These are phyloP conservation scores for Alectoria sarmentosa DNA, from an alignment of 495 filamentous ascomycete genomes.

Conservation along the genomic window DNA sequence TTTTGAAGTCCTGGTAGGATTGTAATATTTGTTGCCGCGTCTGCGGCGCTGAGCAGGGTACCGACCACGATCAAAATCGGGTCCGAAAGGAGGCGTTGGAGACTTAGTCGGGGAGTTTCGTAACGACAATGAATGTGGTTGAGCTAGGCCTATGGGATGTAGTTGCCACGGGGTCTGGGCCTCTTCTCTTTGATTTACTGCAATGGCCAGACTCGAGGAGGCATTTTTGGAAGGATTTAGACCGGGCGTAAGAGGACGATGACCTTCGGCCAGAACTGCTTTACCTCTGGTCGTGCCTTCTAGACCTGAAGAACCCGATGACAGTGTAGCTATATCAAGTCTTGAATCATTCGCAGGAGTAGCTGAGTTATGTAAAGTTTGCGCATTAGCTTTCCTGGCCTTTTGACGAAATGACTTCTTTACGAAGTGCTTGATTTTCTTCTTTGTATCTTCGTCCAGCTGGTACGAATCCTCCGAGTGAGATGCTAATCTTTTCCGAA, in stretches of 20 bases:
- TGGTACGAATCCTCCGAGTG: neutral
- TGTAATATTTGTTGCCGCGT: constrained; percentile 20
- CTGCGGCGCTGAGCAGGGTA: constrained; percentile 18
- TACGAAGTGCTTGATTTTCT: constrained; percentile 15
- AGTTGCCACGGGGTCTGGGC: neutral
- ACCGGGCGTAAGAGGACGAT: neutral
- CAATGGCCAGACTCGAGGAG: neutral
- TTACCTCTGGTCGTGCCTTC: neutral
- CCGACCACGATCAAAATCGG: constrained; percentile 22
- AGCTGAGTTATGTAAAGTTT: neutral
- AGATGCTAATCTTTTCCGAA: neutral
- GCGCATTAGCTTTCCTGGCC: neutral
- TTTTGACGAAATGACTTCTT: constrained; percentile 3
- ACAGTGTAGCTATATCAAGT: neutral
- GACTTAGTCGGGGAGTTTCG: neutral
- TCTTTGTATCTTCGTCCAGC: neutral
- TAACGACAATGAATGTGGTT: neutral
- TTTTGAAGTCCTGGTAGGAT: neutral
- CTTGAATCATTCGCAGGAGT: neutral
- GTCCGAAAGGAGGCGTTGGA: constrained; percentile 2
- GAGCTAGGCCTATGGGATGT: neutral
- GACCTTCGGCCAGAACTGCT: neutral
- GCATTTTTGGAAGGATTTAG: neutral
- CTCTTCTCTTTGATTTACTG: neutral
- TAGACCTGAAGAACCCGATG: neutral